Conservation (phyloP, 768 basidiomycete genomes). For the Kwoniella sp. region DNA sequence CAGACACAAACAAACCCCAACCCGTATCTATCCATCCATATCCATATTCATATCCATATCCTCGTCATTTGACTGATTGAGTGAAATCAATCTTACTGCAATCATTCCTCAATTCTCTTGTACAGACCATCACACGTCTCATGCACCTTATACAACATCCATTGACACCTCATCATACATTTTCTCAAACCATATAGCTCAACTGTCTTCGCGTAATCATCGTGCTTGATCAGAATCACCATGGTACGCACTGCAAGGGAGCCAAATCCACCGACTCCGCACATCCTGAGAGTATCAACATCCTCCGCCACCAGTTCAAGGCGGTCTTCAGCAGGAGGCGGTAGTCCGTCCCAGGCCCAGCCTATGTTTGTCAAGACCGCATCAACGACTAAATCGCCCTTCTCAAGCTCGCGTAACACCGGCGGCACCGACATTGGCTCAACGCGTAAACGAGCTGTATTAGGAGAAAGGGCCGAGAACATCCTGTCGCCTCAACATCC, state of each 20-base stretch:
- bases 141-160: too few relatives aligned
- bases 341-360: conserved; percentile 3
- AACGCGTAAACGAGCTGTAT: conserved; percentile 13
- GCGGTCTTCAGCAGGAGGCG: conserved; percentile 5
- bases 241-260: conserved; percentile 28
- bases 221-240: too few relatives aligned
- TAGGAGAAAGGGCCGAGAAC: conserved; percentile 30
- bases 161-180: not conserved
- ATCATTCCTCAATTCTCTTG: too few relatives aligned
- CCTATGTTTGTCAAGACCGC: conserved; percentile 12
- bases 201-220: not conserved
- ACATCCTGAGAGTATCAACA: conserved; percentile 18
- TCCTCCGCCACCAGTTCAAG: conserved; percentile 22
- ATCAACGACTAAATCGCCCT: conserved; percentile 4
- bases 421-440: not conserved
- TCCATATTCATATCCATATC: not conserved
- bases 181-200: too few relatives aligned
- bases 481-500: conserved; percentile 6
- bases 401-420: not conserved
- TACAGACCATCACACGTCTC: too few relatives aligned
- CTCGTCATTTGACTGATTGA: too few relatives aligned
- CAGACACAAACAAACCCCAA: too few relatives aligned
- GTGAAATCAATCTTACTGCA: too few relatives aligned
- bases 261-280: conserved; percentile 23
- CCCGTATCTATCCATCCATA: too few relatives aligned